These are phyloP conservation scores for Tylopilus cervinicoccineus DNA, from an alignment of 768 basidiomycete genomes.

Conservation along the genomic window DNA sequence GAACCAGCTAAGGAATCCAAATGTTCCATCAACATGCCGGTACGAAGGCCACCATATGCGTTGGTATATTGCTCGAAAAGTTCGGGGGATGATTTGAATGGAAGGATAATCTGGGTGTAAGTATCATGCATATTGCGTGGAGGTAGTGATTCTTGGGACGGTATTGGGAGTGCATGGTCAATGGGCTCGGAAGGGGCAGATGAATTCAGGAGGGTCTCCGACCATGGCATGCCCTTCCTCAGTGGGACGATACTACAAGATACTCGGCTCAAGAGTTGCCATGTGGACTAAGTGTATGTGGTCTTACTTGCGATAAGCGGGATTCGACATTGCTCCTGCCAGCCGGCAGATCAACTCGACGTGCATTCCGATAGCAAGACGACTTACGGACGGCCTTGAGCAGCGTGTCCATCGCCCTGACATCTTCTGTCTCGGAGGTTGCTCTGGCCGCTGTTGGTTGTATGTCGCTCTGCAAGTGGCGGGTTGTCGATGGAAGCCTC, in stretches of 20 bases:
- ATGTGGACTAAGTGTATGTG: neutral
- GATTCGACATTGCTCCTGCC: slow-evolving; percentile 49
- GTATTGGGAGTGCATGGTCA: slow-evolving; percentile 12
- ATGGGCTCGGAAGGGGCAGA: slow-evolving; percentile 23
- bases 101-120: slow-evolving; percentile 61
- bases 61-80: slow-evolving; percentile 69
- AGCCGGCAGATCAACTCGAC: neutral
- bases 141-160: slow-evolving; percentile 25
- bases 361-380: neutral
- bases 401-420: slow-evolving; percentile 53
- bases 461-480: neutral
- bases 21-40: slow-evolving; percentile 73
- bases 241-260: slow-evolving; percentile 49
- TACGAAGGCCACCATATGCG: slow-evolving; percentile 66
- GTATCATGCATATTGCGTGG: slow-evolving; percentile 68
- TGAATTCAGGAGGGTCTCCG: slow-evolving; percentile 47
- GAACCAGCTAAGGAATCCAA: slow-evolving; percentile 83
- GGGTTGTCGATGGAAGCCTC: neutral
- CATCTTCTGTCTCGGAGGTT: slow-evolving; percentile 53
- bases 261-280: slow-evolving; percentile 4
- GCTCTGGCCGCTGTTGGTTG: slow-evolving; percentile 17
- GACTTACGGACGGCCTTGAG: slow-evolving; percentile 55
- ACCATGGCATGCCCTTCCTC: slow-evolving; percentile 52
- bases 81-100: slow-evolving; percentile 55
- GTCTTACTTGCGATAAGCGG: slow-evolving; percentile 48